phyloP scores from a whole-genome alignment of 257 asterid species.

The Anisodus tanguticus region DNA sequence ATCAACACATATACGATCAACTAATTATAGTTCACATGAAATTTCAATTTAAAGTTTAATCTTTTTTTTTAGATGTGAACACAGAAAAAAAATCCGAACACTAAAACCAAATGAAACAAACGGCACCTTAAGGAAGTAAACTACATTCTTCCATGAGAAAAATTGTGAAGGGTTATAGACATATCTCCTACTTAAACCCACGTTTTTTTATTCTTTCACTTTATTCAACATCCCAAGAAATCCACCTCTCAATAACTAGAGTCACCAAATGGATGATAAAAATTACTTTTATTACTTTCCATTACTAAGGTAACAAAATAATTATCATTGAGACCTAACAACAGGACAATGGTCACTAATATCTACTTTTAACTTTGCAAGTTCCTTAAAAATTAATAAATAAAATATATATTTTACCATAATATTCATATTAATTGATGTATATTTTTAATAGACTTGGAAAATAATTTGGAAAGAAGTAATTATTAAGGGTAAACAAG shows the following conservation, averaged over 20 bases:
- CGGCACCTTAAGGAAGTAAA: background rate
- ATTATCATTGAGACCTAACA: background rate
- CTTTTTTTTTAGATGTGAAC: too few relatives aligned
- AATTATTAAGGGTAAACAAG: too few relatives aligned
- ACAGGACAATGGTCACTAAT: background rate
- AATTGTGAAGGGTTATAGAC: background rate
- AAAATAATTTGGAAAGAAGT: too few relatives aligned
- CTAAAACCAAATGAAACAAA: background rate
- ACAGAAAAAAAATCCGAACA: background rate
- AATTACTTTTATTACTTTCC: background rate
- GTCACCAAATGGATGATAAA: background rate
- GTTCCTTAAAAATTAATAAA: too few relatives aligned
- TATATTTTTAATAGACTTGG: too few relatives aligned
- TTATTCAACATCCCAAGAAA: background rate
- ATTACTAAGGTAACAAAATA: background rate
- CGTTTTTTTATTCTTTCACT: background rate
- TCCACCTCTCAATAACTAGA: background rate
- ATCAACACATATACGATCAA: too few relatives aligned
- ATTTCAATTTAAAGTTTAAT: too few relatives aligned
- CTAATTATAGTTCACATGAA: too few relatives aligned
- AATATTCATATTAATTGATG: too few relatives aligned
- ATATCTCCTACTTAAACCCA: background rate
- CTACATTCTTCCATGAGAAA: background rate
- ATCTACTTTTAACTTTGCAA: too few relatives aligned
- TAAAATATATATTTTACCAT: too few relatives aligned